These are phyloP conservation scores for Kluyveromyces lactis DNA, from an alignment of 805 yeast species.

Conservation along the genomic window DNA sequence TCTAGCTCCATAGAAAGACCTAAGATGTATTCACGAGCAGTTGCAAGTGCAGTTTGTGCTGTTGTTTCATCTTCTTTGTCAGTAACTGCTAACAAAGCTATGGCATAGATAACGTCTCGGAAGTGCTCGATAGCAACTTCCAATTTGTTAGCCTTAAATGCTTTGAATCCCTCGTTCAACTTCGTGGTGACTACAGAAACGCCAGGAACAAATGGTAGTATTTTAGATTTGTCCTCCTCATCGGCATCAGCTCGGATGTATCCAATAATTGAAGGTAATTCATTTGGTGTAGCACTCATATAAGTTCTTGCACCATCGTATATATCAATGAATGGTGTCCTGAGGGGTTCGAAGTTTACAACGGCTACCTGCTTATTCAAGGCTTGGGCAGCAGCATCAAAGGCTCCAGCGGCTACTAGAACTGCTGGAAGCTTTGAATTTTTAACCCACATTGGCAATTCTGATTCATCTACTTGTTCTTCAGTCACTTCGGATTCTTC, in stretches of 20 bases:
- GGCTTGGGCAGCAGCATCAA: slow-evolving; percentile 91
- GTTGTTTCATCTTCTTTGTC: slow-evolving; percentile 68
- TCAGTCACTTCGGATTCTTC: slow-evolving; percentile 33
- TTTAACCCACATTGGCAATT: slow-evolving; percentile 74
- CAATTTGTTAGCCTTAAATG: slow-evolving; percentile 76
- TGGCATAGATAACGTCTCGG: slow-evolving; percentile 70
- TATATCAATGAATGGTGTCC: slow-evolving; percentile 73
- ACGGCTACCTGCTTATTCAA: slow-evolving; percentile 85
- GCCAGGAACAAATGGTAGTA: slow-evolving; percentile 69
- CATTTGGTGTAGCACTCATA: slow-evolving; percentile 60
- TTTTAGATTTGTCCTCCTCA: slow-evolving; percentile 39
- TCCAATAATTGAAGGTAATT: slow-evolving; percentile 59
- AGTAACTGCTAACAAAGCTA: slow-evolving; percentile 62
- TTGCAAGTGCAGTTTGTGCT: slow-evolving; percentile 58
- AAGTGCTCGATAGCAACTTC: slow-evolving; percentile 73
- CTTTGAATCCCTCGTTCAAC: slow-evolving; percentile 65
- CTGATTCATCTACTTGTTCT: slow-evolving; percentile 38
- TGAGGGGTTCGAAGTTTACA: slow-evolving; percentile 78
- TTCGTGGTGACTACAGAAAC: slow-evolving; percentile 53
- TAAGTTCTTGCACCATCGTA: slow-evolving; percentile 74
- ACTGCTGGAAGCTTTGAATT: slow-evolving; percentile 87
- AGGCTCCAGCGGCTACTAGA: slow-evolving; percentile 92
- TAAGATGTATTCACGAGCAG: slow-evolving; percentile 83
- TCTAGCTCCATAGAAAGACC: slow-evolving; percentile 87
- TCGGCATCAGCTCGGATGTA: slow-evolving; percentile 59